Evolutionary conservation across 2,329 filamentous ascomycete species (phyloP), one percentile per base, ranked within the genome.

Genomic region (Plenodomus tracheiphilus): DNA sequence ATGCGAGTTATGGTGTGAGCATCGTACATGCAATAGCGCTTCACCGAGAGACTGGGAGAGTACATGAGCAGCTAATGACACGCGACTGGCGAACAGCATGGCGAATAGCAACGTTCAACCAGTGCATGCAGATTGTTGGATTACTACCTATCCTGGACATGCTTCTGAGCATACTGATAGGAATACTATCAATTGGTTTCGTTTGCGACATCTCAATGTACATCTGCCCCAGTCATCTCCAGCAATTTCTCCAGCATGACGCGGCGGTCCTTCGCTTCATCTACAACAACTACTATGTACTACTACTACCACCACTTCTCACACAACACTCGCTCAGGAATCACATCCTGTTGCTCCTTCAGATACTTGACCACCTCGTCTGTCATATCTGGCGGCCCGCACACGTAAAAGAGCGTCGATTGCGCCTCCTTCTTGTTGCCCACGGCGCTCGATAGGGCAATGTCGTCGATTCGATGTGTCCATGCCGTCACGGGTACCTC

Each of bases 261-360:
- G 15, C 28, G 28, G 28, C 28, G 6, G 13, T 11, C 6, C 11
- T 32, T 15, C 6, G 13, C 6, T 15, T 15, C 4, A 11, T 15
- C 28, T 32, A 37, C 57, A 62, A 80, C 78, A 77, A 80, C 78
- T 77, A 80, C 61, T 79, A n/a, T n/a, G n/a, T n/a, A n/a, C n/a
- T n/a, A n/a, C n/a, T n/a, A 37, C 57, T 62, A 80, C 78, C 78
- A 80, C 78, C 78, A 80, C 61, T 79, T 79, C 63, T 80, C 78
- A 54, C 75, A 79, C 5, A 79, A 53, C 8, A 79, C 77, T 21
- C 67, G 63, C 32, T 72, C 70, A 16, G 62, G 51, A 18, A 56
- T 53, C 56, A 79, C 72, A 8, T 74, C 68, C 4, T 70, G 57
- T 54, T 75, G 70, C 22, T 56, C 60, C 37, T 62, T 59, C 47